phyloP scores from a whole-genome alignment of 371 early-diverging fungal species.

The Mucor piriformis region DNA sequence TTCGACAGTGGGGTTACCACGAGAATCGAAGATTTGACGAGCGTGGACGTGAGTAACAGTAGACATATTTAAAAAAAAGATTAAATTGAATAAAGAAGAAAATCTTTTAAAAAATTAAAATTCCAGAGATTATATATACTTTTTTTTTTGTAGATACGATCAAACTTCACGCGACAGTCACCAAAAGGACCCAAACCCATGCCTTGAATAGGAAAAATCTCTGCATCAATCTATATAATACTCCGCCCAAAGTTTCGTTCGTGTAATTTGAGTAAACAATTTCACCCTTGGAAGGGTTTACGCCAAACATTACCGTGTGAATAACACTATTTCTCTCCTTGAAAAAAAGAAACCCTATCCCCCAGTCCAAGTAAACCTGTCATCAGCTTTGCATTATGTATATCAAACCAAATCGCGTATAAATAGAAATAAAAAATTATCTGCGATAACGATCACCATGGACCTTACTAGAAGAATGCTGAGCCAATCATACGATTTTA shows the following conservation, averaged over 20 bases:
- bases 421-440: not conserved
- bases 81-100: not conserved
- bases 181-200: constrained; percentile 15
- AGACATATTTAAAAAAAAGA: constrained; percentile 42
- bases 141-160: constrained; percentile 10
- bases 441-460: constrained; percentile 15
- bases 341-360: not conserved
- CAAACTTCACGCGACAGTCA: constrained; percentile 16
- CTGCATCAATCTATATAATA: constrained; percentile 14
- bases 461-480: constrained; percentile 4
- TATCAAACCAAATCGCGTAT: constrained; percentile 6
- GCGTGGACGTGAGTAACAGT: constrained; percentile 83
- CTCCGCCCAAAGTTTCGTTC: constrained; percentile 3
- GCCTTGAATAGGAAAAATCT: constrained; percentile 14
- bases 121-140: constrained; percentile 5
- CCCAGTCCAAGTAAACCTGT: too few species aligned
- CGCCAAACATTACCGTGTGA: constrained; percentile 11
- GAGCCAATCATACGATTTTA: constrained; percentile 21
- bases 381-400: too few species aligned
- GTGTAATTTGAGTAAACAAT: not conserved
- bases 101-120: not conserved
- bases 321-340: not conserved
- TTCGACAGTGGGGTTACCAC: constrained; percentile 99
- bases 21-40: constrained; percentile 98
- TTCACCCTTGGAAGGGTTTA: not conserved